These are phyloP conservation scores for Podospora conica DNA, from an alignment of 495 filamentous ascomycete species.

Conservation along the genomic window DNA sequence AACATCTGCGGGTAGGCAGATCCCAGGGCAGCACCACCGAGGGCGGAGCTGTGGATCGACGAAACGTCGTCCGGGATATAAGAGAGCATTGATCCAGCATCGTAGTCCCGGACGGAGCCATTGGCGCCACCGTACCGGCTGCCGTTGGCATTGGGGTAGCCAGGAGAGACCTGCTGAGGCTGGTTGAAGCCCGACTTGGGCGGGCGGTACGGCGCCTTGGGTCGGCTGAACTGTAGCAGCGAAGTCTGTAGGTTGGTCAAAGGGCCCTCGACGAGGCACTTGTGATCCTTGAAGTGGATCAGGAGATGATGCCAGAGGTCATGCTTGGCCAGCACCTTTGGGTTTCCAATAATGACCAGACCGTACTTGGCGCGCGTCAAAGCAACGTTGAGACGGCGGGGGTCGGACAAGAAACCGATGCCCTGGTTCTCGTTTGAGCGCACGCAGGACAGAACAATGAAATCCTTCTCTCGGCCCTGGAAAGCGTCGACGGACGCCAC, in stretches of 20 bases:
- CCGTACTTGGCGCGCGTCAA: slow-evolving; percentile 96
- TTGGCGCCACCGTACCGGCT: slow-evolving; percentile 41
- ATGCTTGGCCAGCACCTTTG: slow-evolving; percentile 96
- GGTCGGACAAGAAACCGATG: slow-evolving; percentile 97
- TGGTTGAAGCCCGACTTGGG: slow-evolving; percentile 55
- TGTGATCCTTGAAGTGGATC: slow-evolving; percentile 94
- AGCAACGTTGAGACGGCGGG: slow-evolving; percentile 97
- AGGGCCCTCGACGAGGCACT: slow-evolving; percentile 95
- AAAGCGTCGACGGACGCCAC: slow-evolving; percentile 98
- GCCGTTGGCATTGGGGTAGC: slow-evolving; percentile 48
- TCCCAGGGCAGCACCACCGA: slow-evolving; percentile 70
- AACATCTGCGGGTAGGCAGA: slow-evolving; percentile 94
- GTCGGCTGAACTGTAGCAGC: slow-evolving; percentile 88
- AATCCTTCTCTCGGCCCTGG: slow-evolving; percentile 98
- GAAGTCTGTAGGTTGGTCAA: slow-evolving; percentile 92
- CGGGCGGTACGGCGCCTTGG: slow-evolving; percentile 86
- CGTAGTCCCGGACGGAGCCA: slow-evolving; percentile 64
- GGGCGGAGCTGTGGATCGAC: slow-evolving; percentile 85
- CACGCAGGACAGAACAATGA: slow-evolving; percentile 96
- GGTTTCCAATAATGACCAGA: slow-evolving; percentile 92
- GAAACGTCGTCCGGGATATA: slow-evolving; percentile 98
- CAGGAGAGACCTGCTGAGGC: slow-evolving; percentile 62
- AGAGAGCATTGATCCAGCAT: slow-evolving; percentile 78
- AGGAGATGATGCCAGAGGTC: slow-evolving; percentile 96
- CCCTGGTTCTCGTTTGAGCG: slow-evolving; percentile 99